A percentile compares a stretch with the other conserved stretches of the same genome.
Conservation (phyloP, 78 protist genomes). For the Chrysochromulina parva region DNA sequence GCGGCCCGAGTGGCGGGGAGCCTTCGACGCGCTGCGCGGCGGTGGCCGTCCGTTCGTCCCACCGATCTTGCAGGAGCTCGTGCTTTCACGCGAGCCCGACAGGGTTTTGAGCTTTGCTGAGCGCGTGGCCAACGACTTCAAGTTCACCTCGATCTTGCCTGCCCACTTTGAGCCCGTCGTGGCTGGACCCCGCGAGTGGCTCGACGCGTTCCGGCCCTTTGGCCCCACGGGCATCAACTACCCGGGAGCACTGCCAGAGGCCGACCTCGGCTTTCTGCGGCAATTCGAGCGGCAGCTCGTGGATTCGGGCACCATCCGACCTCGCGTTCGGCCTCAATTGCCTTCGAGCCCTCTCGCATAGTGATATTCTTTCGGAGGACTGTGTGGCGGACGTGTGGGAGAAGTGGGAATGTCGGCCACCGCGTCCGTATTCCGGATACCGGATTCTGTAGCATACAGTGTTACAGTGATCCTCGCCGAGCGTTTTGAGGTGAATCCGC, state of each 20-base stretch:
- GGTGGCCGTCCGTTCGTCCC: neutral
- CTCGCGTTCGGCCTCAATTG: too few species aligned
- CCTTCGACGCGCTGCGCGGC: neutral
- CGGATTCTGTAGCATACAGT: too few species aligned
- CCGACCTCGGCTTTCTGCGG: neutral
- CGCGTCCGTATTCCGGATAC: too few species aligned
- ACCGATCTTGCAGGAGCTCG: neutral
- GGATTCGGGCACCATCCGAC: neutral
- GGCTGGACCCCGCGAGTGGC: neutral
- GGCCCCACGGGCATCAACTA: neutral
- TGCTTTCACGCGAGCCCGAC: neutral
- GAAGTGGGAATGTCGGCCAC: too few species aligned
- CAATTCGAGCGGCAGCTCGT: neutral
- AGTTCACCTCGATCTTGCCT: neutral
- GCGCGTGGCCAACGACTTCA: neutral
- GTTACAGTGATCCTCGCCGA: too few species aligned
- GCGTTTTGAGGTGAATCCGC: too few species aligned
- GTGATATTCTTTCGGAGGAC: too few species aligned
- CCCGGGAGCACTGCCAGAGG: neutral
- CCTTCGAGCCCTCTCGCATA: too few species aligned
- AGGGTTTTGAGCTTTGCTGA: neutral
- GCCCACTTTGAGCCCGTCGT: slow-evolving; percentile 5
- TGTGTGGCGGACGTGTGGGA: too few species aligned
- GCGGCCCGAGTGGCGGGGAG: neutral
- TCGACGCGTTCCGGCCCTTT: neutral